These are phyloP conservation scores for Picea engelmannii DNA, from an alignment of 83 land plant genomes.

Conservation along the genomic window DNA sequence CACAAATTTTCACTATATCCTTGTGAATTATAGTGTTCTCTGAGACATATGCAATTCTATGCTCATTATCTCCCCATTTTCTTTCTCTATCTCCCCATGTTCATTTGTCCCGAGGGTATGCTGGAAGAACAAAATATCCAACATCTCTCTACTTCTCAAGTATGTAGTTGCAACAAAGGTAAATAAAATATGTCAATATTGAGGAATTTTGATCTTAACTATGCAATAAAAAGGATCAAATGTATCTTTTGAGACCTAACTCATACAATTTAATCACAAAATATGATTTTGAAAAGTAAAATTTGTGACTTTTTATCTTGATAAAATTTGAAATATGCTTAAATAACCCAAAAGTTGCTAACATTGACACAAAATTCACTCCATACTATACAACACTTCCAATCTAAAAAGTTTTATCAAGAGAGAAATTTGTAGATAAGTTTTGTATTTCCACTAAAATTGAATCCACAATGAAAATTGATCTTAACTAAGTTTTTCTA, in stretches of 20 bases:
- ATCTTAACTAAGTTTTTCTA: too few species aligned
- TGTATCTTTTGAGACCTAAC: neutral
- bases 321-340: neutral
- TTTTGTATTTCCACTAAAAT: too few species aligned
- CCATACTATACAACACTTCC: too few species aligned
- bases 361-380: too few species aligned
- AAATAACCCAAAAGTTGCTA: too few species aligned
- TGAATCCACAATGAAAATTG: too few species aligned
- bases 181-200: neutral
- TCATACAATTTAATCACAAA: too few species aligned
- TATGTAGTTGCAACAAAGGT: slow-evolving; percentile 27
- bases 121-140: too few species aligned
- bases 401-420: too few species aligned
- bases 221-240: neutral
- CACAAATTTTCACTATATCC: slow-evolving; percentile 85
- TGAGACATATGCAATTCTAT: slow-evolving; percentile 92
- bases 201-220: neutral
- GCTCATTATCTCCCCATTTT: too few species aligned
- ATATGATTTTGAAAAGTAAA: neutral
- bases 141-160: slow-evolving; percentile 73
- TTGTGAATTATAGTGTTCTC: slow-evolving; percentile 97
- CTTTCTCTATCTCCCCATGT: slow-evolving; percentile 99
- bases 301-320: neutral
- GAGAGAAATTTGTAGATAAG: too few species aligned
- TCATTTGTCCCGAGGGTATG: slow-evolving; percentile 80